Evolutionary conservation across 192 early-diverging fungal genomes (phyloP).

Genomic region (Coemansia sp.): DNA sequence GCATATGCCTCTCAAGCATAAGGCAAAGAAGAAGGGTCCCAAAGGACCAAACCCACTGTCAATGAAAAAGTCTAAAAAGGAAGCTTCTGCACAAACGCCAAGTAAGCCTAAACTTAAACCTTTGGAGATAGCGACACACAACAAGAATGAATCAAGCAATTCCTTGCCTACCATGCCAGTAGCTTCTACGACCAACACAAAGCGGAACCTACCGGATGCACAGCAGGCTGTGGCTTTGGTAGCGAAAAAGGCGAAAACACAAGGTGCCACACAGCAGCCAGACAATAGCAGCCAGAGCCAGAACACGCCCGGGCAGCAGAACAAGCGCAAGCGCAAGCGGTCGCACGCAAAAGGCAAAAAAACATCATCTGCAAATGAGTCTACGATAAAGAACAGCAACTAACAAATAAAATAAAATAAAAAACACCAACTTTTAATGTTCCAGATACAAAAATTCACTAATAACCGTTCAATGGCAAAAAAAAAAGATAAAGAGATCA

Average conservation of each 20-base stretch:
- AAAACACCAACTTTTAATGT: no score
- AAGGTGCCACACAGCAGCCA: not conserved
- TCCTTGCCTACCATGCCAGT: not conserved
- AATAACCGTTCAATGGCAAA: no score
- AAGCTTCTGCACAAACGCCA: constrained; percentile 1
- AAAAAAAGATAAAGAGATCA: no score
- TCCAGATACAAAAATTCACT: no score
- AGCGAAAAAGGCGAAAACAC: not conserved
- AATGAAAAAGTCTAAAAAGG: constrained; percentile 67
- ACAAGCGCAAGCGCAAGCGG: constrained; percentile 27
- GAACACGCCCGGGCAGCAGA: constrained; percentile 5
- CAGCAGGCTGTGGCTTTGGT: constrained; percentile 36
- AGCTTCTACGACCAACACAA: constrained; percentile 11
- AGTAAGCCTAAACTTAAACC: not conserved
- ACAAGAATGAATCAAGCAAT: not conserved
- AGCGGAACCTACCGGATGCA: constrained; percentile 14
- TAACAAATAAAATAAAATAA: no score
- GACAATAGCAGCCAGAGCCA: not conserved
- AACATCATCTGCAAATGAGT: no score
- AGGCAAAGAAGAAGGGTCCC: constrained; percentile 64
- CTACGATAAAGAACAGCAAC: not conserved
- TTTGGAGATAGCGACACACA: not conserved
- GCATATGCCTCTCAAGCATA: constrained; percentile 25
- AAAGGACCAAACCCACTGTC: constrained; percentile 89
- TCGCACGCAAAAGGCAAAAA: constrained; percentile 1